Percentiles rank a stretch among this genome's conserved stretches.
phyloP scores from a whole-genome alignment of 2,329 filamentous ascomycete species.

The Nemania sp. region DNA sequence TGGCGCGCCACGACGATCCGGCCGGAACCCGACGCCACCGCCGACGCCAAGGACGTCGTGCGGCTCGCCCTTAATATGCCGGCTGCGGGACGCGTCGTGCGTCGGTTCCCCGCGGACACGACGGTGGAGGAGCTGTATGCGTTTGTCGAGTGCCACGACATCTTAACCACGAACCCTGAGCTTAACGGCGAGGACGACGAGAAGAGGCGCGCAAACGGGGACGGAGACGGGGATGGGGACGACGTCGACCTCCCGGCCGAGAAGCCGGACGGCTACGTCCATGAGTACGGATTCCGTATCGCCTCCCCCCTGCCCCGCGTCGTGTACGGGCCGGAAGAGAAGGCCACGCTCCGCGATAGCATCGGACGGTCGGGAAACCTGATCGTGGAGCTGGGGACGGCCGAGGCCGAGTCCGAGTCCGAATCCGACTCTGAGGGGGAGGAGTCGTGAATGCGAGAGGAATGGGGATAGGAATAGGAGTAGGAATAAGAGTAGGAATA shows the following conservation, averaged over 20 bases:
- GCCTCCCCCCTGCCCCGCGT: constrained; percentile 84
- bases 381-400: constrained; percentile 69
- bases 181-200: constrained; percentile 43
- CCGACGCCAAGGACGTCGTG: constrained; percentile 67
- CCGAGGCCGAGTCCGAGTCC: constrained; percentile 54
- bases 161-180: constrained; percentile 41
- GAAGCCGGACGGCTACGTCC: constrained; percentile 70
- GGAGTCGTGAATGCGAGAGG: not conserved
- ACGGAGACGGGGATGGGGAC: constrained; percentile 7
- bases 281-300: constrained; percentile 83
- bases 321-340: constrained; percentile 72
- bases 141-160: constrained; percentile 88
- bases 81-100: constrained; percentile 73
- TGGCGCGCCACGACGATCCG: constrained; percentile 75
- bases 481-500: too few relatives aligned
- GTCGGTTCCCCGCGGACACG: constrained; percentile 72
- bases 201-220: constrained; percentile 35
- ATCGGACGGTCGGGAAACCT: constrained; percentile 86
- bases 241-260: constrained; percentile 41
- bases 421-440: constrained; percentile 43
- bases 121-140: constrained; percentile 89
- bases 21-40: constrained; percentile 64
- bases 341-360: constrained; percentile 68
- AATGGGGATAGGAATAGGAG: too few relatives aligned
- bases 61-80: constrained; percentile 71